Evolutionary conservation across 2,329 filamentous ascomycete genomes (phyloP).

Genomic region (Chaetomium globosum): DNA sequence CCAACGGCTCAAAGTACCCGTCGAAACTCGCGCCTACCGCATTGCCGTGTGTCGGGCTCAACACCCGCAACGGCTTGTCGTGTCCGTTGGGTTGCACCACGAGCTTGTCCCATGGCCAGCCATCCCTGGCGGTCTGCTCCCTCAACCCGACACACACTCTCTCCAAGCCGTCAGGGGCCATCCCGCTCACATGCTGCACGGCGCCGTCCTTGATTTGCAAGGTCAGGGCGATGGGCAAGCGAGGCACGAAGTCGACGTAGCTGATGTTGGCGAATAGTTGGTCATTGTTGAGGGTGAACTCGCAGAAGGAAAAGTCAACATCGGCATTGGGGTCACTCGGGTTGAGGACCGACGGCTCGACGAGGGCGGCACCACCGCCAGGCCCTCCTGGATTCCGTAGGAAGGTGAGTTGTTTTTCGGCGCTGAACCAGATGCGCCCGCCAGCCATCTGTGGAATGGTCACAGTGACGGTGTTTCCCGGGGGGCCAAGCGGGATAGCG

Average conservation of each 20-base stretch:
- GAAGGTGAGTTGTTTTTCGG: constrained; percentile 59
- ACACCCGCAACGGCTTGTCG: constrained; percentile 44
- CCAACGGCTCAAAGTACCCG: constrained; percentile 49
- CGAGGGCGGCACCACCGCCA: constrained; percentile 54
- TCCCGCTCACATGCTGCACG: constrained; percentile 58
- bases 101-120: constrained; percentile 64
- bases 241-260: constrained; percentile 66
- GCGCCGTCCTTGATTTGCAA: constrained; percentile 49
- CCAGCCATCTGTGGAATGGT: constrained; percentile 66
- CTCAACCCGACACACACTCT: constrained; percentile 57
- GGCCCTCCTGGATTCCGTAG: constrained; percentile 62
- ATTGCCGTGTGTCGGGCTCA: constrained; percentile 50
- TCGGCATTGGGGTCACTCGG: constrained; percentile 57
- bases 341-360: constrained; percentile 70
- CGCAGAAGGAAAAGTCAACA: constrained; percentile 60
- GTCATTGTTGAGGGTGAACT: constrained; percentile 61
- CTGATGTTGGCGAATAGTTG: constrained; percentile 66
- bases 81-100: constrained; percentile 41
- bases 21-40: constrained; percentile 50
- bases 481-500: constrained; percentile 61
- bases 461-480: constrained; percentile 56
- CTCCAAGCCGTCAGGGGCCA: constrained; percentile 59
- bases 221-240: constrained; percentile 57
- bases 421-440: constrained; percentile 65
- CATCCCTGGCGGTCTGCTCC: constrained; percentile 59